Conservation (phyloP, 2,329 filamentous ascomycete species). For the Alternaria burnsii region DNA sequence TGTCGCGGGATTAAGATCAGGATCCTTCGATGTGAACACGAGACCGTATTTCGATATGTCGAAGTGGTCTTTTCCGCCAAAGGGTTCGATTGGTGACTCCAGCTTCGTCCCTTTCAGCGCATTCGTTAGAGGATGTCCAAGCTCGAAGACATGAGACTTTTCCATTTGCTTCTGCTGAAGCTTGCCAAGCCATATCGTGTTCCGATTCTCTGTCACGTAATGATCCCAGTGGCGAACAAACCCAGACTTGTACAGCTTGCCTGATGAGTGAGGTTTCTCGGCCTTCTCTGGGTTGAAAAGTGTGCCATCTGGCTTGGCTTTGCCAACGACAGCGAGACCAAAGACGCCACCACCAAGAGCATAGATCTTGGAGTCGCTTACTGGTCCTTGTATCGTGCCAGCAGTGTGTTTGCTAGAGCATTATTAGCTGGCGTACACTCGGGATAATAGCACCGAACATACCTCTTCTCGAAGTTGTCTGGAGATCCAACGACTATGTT, state of each 20-base stretch:
- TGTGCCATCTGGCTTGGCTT: slow-evolving; percentile 72
- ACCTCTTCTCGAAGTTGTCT: slow-evolving; percentile 46
- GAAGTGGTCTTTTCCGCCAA: slow-evolving; percentile 82
- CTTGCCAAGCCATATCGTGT: slow-evolving; percentile 76
- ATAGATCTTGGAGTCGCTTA: slow-evolving; percentile 58
- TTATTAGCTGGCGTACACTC: not conserved
- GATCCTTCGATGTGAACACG: slow-evolving; percentile 79
- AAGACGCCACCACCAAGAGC: slow-evolving; percentile 48
- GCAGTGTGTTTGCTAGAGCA: slow-evolving; percentile 50
- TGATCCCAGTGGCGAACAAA: slow-evolving; percentile 86
- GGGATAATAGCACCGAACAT: not conserved
- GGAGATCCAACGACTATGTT: slow-evolving; percentile 46
- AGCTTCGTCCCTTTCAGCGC: slow-evolving; percentile 67
- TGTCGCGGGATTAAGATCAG: slow-evolving; percentile 72
- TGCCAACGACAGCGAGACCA: slow-evolving; percentile 63
- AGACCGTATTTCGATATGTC: slow-evolving; percentile 73
- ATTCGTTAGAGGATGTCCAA: slow-evolving; percentile 63
- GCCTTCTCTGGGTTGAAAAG: slow-evolving; percentile 72
- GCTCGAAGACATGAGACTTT: not conserved
- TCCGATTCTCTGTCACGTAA: slow-evolving; percentile 74
- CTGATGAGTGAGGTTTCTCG: slow-evolving; percentile 68
- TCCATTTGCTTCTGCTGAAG: slow-evolving; percentile 50
- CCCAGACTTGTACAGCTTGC: slow-evolving; percentile 75
- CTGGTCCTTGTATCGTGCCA: slow-evolving; percentile 57
- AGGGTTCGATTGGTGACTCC: slow-evolving; percentile 76